Percentiles rank a stretch among this genome's conserved stretches.
These are phyloP conservation scores for Amphicarpaea edgeworthii DNA, from an alignment of 306 rosid species.

Conservation along the genomic window DNA sequence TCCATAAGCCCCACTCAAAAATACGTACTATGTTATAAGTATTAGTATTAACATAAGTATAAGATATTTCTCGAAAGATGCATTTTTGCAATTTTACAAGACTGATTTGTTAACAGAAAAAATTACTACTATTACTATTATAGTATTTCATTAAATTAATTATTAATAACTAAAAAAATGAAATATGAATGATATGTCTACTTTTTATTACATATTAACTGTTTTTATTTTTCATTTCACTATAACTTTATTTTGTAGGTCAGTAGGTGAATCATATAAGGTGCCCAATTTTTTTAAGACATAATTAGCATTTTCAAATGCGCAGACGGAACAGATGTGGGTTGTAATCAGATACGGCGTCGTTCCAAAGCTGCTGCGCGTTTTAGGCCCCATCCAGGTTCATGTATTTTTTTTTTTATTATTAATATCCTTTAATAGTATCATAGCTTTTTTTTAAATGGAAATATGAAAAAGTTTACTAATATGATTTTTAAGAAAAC, in stretches of 20 bases:
- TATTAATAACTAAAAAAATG: not conserved
- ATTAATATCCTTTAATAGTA: not conserved
- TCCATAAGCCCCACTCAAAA: not conserved
- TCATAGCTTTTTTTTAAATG: too few species aligned
- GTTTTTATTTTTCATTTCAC: not conserved
- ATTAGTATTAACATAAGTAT: not conserved
- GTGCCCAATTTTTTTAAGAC: not conserved
- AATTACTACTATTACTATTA: too few species aligned
- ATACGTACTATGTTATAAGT: too few species aligned
- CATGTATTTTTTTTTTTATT: not conserved
- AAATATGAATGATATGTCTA: not conserved
- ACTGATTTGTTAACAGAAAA: not conserved
- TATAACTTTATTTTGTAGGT: not conserved
- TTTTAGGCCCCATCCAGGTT: not conserved
- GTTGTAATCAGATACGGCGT: not conserved
- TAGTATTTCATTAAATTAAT: not conserved
- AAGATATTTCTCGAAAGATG: not conserved
- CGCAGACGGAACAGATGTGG: slow-evolving; percentile 22
- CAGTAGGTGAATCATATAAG: not conserved
- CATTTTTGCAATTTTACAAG: not conserved
- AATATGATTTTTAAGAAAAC: too few species aligned
- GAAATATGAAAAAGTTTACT: too few species aligned
- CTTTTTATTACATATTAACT: too few species aligned
- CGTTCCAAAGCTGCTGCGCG: slow-evolving; percentile 17
- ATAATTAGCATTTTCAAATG: not conserved